phyloP scores from a whole-genome alignment of 2,329 filamentous ascomycete species.

The Alternaria metachromatica region DNA sequence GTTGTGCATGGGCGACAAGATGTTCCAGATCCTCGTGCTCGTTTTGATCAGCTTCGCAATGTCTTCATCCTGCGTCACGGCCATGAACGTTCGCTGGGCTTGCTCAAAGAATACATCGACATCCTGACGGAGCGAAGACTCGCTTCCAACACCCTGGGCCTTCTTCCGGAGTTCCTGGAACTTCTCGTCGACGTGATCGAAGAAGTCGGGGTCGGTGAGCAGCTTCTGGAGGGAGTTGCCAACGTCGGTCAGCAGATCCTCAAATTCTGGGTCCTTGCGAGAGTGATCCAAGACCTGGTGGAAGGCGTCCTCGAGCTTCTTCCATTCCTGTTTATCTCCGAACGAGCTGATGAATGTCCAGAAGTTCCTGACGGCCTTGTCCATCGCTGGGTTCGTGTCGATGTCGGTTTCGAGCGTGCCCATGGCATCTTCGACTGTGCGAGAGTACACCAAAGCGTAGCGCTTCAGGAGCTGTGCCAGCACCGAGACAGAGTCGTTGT shows the following conservation, averaged over 20 bases:
- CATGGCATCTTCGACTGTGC: constrained; percentile 71
- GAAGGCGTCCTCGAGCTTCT: constrained; percentile 72
- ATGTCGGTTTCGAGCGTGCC: constrained; percentile 73
- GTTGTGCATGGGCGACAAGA: constrained; percentile 70
- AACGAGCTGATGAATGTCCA: constrained; percentile 83
- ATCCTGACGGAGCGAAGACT: constrained; percentile 74
- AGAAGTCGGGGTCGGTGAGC: constrained; percentile 84
- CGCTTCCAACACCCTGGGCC: constrained; percentile 64
- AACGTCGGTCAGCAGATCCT: constrained; percentile 75
- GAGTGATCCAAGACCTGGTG: constrained; percentile 75
- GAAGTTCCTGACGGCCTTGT: constrained; percentile 77
- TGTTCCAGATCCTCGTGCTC: constrained; percentile 69
- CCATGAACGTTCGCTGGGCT: constrained; percentile 69
- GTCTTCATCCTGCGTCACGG: constrained; percentile 74
- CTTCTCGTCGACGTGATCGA: constrained; percentile 75
- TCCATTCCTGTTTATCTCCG: constrained; percentile 76
- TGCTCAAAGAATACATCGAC: constrained; percentile 75
- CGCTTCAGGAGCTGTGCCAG: constrained; percentile 76
- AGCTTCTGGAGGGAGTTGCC: constrained; percentile 79
- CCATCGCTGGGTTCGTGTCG: constrained; percentile 74
- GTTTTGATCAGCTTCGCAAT: constrained; percentile 73
- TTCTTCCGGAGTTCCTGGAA: constrained; percentile 65
- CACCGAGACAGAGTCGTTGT: constrained; percentile 83
- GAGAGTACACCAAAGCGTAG: constrained; percentile 80
- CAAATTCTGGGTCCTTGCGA: constrained; percentile 80